Evolutionary conservation across 2,329 filamentous ascomycete genomes (phyloP).

Genomic region (Fusarium fracticaudum): DNA sequence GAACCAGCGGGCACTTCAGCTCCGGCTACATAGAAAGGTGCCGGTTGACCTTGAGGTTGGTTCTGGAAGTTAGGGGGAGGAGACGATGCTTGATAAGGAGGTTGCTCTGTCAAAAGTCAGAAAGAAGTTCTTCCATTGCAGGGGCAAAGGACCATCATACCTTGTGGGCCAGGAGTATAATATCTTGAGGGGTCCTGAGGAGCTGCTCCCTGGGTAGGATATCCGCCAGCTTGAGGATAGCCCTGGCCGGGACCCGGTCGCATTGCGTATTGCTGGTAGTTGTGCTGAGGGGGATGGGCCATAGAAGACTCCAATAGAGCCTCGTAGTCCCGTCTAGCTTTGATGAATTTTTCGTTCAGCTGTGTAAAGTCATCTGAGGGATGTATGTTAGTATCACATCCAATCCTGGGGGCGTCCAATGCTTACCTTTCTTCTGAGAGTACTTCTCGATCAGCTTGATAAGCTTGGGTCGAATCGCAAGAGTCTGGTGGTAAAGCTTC

Average conservation of each 20-base stretch:
- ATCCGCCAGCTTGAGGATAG: slow-evolving; percentile 53
- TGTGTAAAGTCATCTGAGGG: slow-evolving; percentile 86
- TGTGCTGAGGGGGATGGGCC: slow-evolving; percentile 86
- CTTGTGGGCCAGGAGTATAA: slow-evolving; percentile 68
- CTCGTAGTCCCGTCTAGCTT: slow-evolving; percentile 96
- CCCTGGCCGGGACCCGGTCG: slow-evolving; percentile 61
- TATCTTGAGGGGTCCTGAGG: slow-evolving; percentile 73
- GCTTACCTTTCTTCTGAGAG: slow-evolving; percentile 87
- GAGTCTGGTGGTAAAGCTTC: slow-evolving; percentile 89
- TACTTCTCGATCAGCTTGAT: slow-evolving; percentile 99
- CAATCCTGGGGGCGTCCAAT: background rate
- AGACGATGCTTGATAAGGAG: slow-evolving; percentile 58
- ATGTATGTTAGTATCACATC: background rate
- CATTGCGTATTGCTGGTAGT: slow-evolving; percentile 75
- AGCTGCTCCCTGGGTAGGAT: slow-evolving; percentile 55
- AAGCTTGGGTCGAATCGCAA: slow-evolving; percentile 93
- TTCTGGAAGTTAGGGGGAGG: slow-evolving; percentile 66
- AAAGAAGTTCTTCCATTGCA: background rate
- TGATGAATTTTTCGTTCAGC: slow-evolving; percentile 99
- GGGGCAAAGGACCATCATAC: slow-evolving; percentile 24
- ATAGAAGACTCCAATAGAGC: slow-evolving; percentile 95
- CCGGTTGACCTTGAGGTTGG: slow-evolving; percentile 58
- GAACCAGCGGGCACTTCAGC: slow-evolving; percentile 59
- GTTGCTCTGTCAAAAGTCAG: slow-evolving; percentile 50
- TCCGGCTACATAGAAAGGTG: slow-evolving; percentile 74